Evolutionary conservation across 257 asterid species (phyloP).

Genomic region (Cynanchum wilfordii): DNA sequence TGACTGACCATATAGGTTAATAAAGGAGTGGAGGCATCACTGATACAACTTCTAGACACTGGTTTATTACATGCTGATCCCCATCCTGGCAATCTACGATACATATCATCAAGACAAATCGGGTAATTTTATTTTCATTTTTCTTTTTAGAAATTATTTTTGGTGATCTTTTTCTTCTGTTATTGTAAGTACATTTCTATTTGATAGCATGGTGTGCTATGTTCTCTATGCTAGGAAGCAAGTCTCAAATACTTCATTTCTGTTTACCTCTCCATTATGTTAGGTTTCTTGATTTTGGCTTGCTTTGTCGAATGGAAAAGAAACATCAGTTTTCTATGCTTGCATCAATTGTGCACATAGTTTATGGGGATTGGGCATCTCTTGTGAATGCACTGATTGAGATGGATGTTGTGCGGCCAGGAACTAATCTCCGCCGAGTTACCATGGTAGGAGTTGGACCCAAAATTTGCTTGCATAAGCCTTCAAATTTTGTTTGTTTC

Average conservation of each 20-base stretch:
- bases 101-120: constrained; percentile 60
- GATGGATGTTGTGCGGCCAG: constrained; percentile 84
- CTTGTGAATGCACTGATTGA: constrained; percentile 75
- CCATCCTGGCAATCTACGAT: constrained; percentile 92
- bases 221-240: constrained; percentile 10
- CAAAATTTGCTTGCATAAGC: constrained; percentile 4
- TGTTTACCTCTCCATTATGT: constrained; percentile 12
- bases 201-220: not conserved
- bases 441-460: constrained; percentile 61
- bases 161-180: not conserved
- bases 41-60: constrained; percentile 93
- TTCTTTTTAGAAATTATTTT: not conserved
- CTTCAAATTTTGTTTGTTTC: constrained; percentile 14
- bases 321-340: constrained; percentile 95
- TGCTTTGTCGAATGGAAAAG: constrained; percentile 95
- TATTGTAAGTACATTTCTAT: not conserved
- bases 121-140: constrained; percentile 47
- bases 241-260: constrained; percentile 16
- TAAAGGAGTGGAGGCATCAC: constrained; percentile 91
- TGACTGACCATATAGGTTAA: constrained; percentile 48
- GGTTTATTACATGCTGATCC: constrained; percentile 97
- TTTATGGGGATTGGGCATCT: constrained; percentile 89
- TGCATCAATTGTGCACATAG: constrained; percentile 79
- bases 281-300: constrained; percentile 97
- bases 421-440: constrained; percentile 68